Percentiles rank a stretch among this genome's conserved stretches.
phyloP scores from a whole-genome alignment of 805 yeast genomes.

The Candida nanaspora region DNA sequence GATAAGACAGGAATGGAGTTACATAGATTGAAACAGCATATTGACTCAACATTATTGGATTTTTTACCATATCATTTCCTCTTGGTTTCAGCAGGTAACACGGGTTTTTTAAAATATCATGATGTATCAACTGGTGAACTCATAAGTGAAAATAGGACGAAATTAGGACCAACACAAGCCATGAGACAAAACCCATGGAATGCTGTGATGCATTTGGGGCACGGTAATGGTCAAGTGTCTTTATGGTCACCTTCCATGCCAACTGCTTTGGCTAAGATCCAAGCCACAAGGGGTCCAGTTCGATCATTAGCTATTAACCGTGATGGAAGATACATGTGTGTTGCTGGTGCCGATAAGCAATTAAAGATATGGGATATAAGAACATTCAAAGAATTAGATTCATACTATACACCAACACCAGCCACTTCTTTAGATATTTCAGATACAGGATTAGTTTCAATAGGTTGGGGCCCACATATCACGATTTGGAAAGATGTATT shows the following conservation, averaged over 20 bases:
- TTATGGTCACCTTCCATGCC: slow-evolving; percentile 90
- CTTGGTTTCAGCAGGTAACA: slow-evolving; percentile 79
- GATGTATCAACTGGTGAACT: slow-evolving; percentile 90
- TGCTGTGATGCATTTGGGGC: slow-evolving; percentile 91
- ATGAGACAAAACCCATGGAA: slow-evolving; percentile 94
- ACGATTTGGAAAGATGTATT: slow-evolving; percentile 89
- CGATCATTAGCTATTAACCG: slow-evolving; percentile 81
- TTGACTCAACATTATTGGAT: slow-evolving; percentile 76
- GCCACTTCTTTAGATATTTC: slow-evolving; percentile 75
- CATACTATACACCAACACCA: slow-evolving; percentile 74
- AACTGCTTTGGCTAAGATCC: slow-evolving; percentile 76
- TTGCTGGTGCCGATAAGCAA: slow-evolving; percentile 78
- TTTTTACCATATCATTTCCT: slow-evolving; percentile 91
- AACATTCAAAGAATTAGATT: slow-evolving; percentile 66
- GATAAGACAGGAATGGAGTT: slow-evolving; percentile 88
- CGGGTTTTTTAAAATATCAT: slow-evolving; percentile 86
- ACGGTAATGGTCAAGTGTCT: slow-evolving; percentile 85
- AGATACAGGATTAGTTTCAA: slow-evolving; percentile 79
- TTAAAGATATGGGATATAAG: slow-evolving; percentile 93
- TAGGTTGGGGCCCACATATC: slow-evolving; percentile 95
- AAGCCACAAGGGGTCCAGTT: slow-evolving; percentile 81
- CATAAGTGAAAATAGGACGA: slow-evolving; percentile 79
- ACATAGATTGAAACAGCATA: slow-evolving; percentile 85
- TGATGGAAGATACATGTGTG: slow-evolving; percentile 91
- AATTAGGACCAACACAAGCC: slow-evolving; percentile 82